These are phyloP conservation scores for Trypanosoma theileri DNA, from an alignment of 208 protist genomes.

Conservation along the genomic window DNA sequence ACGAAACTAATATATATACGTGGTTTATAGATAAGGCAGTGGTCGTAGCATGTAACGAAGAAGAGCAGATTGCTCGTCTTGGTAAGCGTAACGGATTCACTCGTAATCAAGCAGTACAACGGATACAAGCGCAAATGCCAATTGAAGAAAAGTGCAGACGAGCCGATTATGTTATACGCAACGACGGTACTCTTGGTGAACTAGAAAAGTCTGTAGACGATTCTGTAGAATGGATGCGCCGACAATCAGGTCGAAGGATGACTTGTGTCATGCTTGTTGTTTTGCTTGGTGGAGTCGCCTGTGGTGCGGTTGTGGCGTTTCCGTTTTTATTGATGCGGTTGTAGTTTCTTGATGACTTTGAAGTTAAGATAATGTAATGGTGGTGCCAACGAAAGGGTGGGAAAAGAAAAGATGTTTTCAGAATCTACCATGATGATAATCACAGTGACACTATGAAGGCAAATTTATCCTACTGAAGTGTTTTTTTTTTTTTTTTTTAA, in stretches of 20 bases:
- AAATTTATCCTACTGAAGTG: neutral
- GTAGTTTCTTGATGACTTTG: constrained; percentile 4
- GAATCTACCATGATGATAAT: neutral
- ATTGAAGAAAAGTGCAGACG: constrained; percentile 56
- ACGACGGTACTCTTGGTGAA: constrained; percentile 42
- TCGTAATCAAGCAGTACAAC: constrained; percentile 47
- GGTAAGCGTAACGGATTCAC: constrained; percentile 47
- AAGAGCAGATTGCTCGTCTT: constrained; percentile 66
- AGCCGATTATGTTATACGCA: constrained; percentile 78
- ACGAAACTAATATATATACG: constrained; percentile 79
- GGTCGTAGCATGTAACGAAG: constrained; percentile 69
- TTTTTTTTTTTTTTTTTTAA: constrained; percentile 9
- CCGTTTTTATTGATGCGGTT: constrained; percentile 3
- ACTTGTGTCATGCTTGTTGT: constrained; percentile 33
- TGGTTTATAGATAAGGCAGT: constrained; percentile 65
- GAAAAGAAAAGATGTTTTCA: too few species aligned
- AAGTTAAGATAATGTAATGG: neutral
- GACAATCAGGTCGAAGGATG: constrained; percentile 39
- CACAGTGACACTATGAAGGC: neutral
- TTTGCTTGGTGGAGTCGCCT: constrained; percentile 10
- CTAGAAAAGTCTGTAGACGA: constrained; percentile 37
- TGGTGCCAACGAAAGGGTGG: too few species aligned
- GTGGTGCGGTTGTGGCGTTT: constrained; percentile 9
- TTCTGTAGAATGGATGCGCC: constrained; percentile 67
- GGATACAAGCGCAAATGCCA: constrained; percentile 81